Percentiles rank a stretch among this genome's conserved stretches.
phyloP scores from a whole-genome alignment of 2,329 filamentous ascomycete species.

The Calycina herbarum region DNA sequence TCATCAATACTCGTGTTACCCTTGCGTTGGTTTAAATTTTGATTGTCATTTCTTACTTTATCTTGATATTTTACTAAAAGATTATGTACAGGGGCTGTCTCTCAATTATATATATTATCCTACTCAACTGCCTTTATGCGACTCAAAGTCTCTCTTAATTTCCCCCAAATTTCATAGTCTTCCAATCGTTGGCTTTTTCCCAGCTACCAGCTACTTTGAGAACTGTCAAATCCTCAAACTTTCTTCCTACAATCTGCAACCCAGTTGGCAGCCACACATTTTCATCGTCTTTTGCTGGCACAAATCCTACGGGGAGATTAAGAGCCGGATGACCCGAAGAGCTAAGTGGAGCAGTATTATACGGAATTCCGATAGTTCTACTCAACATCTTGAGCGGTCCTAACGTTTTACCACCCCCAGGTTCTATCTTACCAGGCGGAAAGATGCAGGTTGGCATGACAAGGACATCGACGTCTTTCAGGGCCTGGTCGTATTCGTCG shows the following conservation, averaged over 20 bases:
- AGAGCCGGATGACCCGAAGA: constrained; percentile 57
- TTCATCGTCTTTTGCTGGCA: constrained; percentile 43
- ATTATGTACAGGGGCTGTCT: too few relatives aligned
- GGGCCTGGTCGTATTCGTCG: constrained; percentile 46
- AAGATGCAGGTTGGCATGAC: constrained; percentile 49
- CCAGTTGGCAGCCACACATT: constrained; percentile 49
- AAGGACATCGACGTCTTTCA: constrained; percentile 46
- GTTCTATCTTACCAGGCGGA: constrained; percentile 44
- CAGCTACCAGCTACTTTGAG: constrained; percentile 46
- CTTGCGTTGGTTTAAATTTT: too few relatives aligned
- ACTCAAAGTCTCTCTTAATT: too few relatives aligned
- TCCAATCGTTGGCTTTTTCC: constrained; percentile 49
- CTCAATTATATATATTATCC: too few relatives aligned
- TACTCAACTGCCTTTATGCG: too few relatives aligned
- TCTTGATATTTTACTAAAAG: too few relatives aligned
- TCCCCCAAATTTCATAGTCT: constrained; percentile 18
- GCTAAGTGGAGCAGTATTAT: constrained; percentile 59
- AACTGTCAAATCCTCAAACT: constrained; percentile 52
- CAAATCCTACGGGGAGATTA: constrained; percentile 51
- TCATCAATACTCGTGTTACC: too few relatives aligned
- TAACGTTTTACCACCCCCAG: constrained; percentile 25
- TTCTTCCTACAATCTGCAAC: constrained; percentile 54
- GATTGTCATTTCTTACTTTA: too few relatives aligned
- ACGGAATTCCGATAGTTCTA: constrained; percentile 51
- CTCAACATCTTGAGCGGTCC: constrained; percentile 25